Base-by-base conservation (phyloP, 805 yeast species). In the Millerago galiae region DNA sequence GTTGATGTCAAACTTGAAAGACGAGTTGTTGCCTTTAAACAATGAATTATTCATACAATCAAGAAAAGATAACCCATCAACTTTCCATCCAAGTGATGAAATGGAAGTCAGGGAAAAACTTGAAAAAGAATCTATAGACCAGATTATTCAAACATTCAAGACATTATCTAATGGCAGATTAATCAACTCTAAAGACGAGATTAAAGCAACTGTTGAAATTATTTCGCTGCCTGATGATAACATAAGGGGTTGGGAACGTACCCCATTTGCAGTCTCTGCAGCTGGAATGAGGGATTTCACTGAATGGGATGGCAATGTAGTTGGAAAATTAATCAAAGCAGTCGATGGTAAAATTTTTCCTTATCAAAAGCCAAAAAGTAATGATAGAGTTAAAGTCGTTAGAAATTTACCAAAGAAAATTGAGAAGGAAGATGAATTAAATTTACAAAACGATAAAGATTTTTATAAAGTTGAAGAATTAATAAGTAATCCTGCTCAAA, bases 301-400 rank as follows among this genome's bases (percentile, higher is more conserved):
- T 13, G 68, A 67, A 27, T 51, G 56, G 40, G 60, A 60, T 8
- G 52, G 60, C 8, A 50, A 55, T 5, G 28, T 31, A 2, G 44
- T 41, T 10, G 42, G 39, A 6, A 40, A 38, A 15, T 30, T 32
- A 21, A 29, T 44, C 8, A 42, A 34, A 12, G 41, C 38, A n/a
- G 35, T 36, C 8, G 31, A 37, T 5, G 53, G 50, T 30, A 52
- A 52, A 15, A 44, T 66, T 32, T 50, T 52, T 34, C 71, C 71
- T 1, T 67, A 58, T 43, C 58, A 54, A 15, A 63, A 62, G 12
- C 69, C 68, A 32, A 29, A 39, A 31, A 4, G 12, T n/a, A 15
- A 34, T 12, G 24, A 15, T 12, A 32, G 11, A 12, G 44, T 39
- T 18, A 9, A 8, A 4, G 15, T 36, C 28, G 21, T 29, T 4